These are phyloP conservation scores for Pharnaceum exiguum DNA, from an alignment of 148 eudicot species.

Conservation along the genomic window DNA sequence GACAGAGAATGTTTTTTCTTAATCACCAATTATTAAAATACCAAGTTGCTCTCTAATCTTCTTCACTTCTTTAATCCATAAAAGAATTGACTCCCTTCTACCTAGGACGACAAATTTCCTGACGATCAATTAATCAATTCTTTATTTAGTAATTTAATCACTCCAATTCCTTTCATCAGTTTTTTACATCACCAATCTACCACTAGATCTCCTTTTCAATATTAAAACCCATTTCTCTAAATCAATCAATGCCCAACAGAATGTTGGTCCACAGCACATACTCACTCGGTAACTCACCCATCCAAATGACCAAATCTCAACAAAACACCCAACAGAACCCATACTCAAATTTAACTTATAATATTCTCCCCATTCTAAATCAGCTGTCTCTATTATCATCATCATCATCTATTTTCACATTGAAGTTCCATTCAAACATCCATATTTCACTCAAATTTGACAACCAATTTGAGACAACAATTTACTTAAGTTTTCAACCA, in stretches of 20 bases:
- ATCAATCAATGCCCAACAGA: conserved; percentile 14
- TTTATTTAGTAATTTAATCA: background rate
- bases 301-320: background rate
- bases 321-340: conserved; percentile 4
- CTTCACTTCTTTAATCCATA: no score
- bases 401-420: no score
- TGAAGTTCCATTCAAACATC: no score
- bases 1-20: conserved; percentile 9
- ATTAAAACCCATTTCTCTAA: background rate
- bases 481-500: no score
- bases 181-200: background rate
- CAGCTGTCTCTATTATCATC: no score
- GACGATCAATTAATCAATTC: background rate
- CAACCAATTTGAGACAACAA: no score
- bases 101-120: background rate
- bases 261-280: conserved; percentile 1
- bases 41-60: background rate
- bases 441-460: no score
- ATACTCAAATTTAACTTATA: no score
- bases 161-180: background rate
- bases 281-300: background rate
- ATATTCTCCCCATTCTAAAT: no score
- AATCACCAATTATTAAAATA: background rate
- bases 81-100: no score
- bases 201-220: background rate